Evolutionary conservation across 768 basidiomycete species (phyloP).

Genomic region (Hericium erinaceus): DNA sequence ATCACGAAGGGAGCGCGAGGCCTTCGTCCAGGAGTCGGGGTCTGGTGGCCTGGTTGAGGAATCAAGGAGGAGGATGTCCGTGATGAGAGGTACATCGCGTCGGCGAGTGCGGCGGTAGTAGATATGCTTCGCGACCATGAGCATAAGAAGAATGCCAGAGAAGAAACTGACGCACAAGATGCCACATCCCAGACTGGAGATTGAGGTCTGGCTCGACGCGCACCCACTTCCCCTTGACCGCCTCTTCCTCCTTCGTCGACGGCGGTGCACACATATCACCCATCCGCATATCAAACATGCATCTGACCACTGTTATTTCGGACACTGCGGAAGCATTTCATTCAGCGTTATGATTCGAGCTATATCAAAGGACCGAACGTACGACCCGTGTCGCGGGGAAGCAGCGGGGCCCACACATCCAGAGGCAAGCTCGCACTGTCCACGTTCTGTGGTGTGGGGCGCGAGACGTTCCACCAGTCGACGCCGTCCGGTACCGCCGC

Average conservation of each 20-base stretch:
- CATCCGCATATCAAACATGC: constrained; percentile 53
- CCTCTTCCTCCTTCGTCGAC: constrained; percentile 63
- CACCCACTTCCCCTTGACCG: constrained; percentile 82
- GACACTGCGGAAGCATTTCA: constrained; percentile 42
- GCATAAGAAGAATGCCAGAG: constrained; percentile 1
- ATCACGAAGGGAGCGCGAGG: constrained; percentile 48
- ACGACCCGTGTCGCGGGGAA: constrained; percentile 73
- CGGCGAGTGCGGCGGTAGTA: constrained; percentile 84
- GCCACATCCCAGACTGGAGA: constrained; percentile 47
- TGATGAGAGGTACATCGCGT: constrained; percentile 72
- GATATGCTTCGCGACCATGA: constrained; percentile 39
- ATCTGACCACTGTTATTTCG: constrained; percentile 65
- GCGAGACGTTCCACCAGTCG: constrained; percentile 66
- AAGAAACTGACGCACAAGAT: constrained; percentile 39
- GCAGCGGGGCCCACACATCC: constrained; percentile 69
- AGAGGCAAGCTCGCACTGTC: constrained; percentile 68
- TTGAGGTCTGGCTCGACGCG: constrained; percentile 79
- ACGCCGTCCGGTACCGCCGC: constrained; percentile 23
- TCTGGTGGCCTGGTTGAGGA: constrained; percentile 39
- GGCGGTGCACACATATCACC: constrained; percentile 58
- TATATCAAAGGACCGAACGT: constrained; percentile 21
- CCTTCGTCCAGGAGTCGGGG: constrained; percentile 54
- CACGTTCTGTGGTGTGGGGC: constrained; percentile 24
- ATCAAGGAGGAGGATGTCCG: constrained; percentile 58
- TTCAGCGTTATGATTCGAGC: neutral